Conservation (phyloP, 2,329 filamentous ascomycete genomes). For the Penicillium frequentans region DNA sequence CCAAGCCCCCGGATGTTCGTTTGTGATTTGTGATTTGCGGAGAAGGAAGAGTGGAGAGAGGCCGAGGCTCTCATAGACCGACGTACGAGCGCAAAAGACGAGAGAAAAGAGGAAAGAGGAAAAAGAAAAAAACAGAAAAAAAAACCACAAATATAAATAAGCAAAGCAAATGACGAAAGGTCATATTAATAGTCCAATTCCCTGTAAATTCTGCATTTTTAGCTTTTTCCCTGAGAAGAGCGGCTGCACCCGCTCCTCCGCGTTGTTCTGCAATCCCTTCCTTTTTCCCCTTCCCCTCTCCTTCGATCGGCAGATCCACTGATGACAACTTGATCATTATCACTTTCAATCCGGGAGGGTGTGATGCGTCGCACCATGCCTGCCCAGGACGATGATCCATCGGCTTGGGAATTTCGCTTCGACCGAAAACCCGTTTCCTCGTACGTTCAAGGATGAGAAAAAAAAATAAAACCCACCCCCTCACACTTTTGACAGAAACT, state of each 20-base stretch:
- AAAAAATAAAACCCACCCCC: neutral
- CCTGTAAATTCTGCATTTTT: neutral
- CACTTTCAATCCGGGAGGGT: constrained; percentile 8
- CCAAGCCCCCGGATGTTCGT: neutral
- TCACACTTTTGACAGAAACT: constrained; percentile 20
- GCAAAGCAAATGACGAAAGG: neutral
- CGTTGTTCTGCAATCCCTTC: constrained; percentile 8
- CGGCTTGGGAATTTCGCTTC: constrained; percentile 29
- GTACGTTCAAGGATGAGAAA: constrained; percentile 18
- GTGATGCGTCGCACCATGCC: constrained; percentile 23
- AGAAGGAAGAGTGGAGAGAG: constrained; percentile 12
- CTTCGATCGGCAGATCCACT: constrained; percentile 21
- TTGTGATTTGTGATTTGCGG: constrained; percentile 20
- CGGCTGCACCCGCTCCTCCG: constrained; percentile 21
- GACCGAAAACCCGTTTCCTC: constrained; percentile 30
- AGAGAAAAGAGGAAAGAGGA: constrained; percentile 2
- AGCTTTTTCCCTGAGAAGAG: constrained; percentile 10
- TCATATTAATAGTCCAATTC: constrained; percentile 11
- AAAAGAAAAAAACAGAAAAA: constrained; percentile 1
- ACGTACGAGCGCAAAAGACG: neutral
- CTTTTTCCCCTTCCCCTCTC: constrained; percentile 1
- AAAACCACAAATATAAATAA: neutral
- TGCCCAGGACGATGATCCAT: constrained; percentile 9
- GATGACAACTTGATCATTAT: constrained; percentile 14
- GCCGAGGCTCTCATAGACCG: constrained; percentile 26